Percentiles rank a stretch among this genome's conserved stretches.
phyloP scores from a whole-genome alignment of 352 stramenopile species.

The Pythium utonaiense region DNA sequence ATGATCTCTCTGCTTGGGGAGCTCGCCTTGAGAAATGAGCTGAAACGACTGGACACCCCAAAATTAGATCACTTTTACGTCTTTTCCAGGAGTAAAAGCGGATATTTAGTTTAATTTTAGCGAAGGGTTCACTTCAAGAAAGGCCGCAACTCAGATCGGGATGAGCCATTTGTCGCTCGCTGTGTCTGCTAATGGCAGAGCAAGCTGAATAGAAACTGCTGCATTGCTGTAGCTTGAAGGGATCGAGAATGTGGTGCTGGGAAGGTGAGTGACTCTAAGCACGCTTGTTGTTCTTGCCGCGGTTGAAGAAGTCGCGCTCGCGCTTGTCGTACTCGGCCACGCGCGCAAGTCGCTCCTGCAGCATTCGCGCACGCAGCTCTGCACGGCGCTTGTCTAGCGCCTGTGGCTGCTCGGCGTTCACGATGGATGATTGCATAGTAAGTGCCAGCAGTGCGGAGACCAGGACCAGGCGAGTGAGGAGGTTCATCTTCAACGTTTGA shows the following conservation, averaged over 20 bases:
- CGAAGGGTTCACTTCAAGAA: not conserved
- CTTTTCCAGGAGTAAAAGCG: too few species aligned
- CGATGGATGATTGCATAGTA: conserved; percentile 4
- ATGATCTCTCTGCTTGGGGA: not conserved
- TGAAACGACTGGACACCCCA: not conserved
- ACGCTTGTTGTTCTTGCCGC: conserved; percentile 10
- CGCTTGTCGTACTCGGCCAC: conserved; percentile 17
- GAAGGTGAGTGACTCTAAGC: too few species aligned
- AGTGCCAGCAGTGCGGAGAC: conserved; percentile 6
- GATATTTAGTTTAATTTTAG: not conserved
- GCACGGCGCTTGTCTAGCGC: conserved; percentile 19
- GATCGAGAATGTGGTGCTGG: too few species aligned
- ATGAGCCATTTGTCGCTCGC: too few species aligned
- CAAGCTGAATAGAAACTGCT: not conserved
- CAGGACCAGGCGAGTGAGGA: conserved; percentile 14
- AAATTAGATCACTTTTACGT: not conserved
- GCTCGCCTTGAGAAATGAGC: not conserved
- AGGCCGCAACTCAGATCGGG: not conserved
- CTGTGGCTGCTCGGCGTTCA: conserved; percentile 2
- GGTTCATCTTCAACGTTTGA: conserved; percentile 13
- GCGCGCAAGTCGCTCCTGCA: conserved; percentile 15
- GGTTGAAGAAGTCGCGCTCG: conserved; percentile 25
- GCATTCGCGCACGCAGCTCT: conserved; percentile 23
- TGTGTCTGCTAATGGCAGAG: too few species aligned
- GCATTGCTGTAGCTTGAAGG: too few species aligned